These are phyloP conservation scores for Nicotiana attenuata DNA, from an alignment of 257 asterid species.

Conservation along the genomic window DNA sequence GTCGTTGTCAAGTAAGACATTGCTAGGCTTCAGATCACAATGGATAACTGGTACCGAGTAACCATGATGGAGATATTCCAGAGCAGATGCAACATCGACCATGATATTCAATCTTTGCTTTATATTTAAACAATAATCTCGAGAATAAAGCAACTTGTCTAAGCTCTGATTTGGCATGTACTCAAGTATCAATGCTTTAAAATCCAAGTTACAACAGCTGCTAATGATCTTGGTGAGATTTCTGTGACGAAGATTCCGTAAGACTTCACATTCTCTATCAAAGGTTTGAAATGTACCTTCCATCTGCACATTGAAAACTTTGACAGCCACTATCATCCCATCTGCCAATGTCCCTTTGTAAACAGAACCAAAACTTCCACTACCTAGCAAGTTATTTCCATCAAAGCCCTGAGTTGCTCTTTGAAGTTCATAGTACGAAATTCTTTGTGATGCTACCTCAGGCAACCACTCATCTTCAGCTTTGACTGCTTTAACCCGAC, in stretches of 20 bases:
- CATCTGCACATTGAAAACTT: conserved; percentile 6
- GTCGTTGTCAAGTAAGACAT: conserved; percentile 20
- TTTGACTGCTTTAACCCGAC: background rate
- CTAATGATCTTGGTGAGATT: conserved; percentile 25
- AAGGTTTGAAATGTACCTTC: background rate
- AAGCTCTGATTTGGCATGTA: conserved; percentile 28
- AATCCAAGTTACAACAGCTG: conserved; percentile 22
- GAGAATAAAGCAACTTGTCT: conserved; percentile 17
- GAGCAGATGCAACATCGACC: conserved; percentile 21
- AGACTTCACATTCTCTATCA: background rate
- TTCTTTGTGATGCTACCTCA: conserved; percentile 7
- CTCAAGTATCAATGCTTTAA: conserved; percentile 27
- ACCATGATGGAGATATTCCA: conserved; percentile 27
- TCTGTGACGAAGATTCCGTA: conserved; percentile 19
- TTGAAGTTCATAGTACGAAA: conserved; percentile 19
- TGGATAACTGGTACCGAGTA: conserved; percentile 14
- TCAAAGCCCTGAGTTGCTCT: background rate
- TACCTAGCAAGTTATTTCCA: background rate
- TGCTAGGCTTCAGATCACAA: conserved; percentile 31
- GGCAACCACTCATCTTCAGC: background rate
- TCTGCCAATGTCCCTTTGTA: background rate
- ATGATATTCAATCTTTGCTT: conserved; percentile 22
- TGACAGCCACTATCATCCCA: background rate
- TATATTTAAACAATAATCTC: background rate
- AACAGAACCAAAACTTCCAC: background rate